Conservation (phyloP, 345 rosid species). For the Lumnitzera littorea region DNA sequence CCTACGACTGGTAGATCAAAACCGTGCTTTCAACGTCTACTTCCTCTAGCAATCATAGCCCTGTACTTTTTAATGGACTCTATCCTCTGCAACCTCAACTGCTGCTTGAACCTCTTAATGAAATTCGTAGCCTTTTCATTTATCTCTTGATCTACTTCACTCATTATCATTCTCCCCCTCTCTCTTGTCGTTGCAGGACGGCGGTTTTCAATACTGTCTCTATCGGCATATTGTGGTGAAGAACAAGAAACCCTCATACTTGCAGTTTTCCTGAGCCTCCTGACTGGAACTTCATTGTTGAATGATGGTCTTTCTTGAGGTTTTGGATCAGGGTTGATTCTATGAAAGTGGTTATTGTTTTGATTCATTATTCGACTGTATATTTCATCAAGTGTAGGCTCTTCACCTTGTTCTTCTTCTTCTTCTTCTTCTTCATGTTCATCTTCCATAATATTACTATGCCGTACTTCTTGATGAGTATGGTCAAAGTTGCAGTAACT, state of each 20-base stretch:
- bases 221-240: not conserved
- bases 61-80: slow-evolving; percentile 1
- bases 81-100: slow-evolving; percentile 16
- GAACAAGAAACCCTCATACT: not conserved
- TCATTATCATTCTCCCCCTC: not conserved
- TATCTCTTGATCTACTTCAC: slow-evolving; percentile 9
- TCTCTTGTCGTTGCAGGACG: slow-evolving; percentile 8
- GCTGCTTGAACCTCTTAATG: slow-evolving; percentile 17
- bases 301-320: too few relatives aligned
- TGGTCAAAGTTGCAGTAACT: too few relatives aligned
- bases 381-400: not conserved
- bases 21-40: too few relatives aligned
- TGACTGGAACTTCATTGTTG: not conserved
- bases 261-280: slow-evolving; percentile 5
- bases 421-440: not conserved
- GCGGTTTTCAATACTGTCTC: slow-evolving; percentile 8
- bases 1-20: too few relatives aligned
- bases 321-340: too few relatives aligned
- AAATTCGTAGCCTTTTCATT: slow-evolving; percentile 16
- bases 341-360: too few relatives aligned
- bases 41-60: not conserved
- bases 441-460: not conserved
- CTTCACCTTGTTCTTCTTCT: not conserved
- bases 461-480: too few relatives aligned
- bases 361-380: too few relatives aligned